Conservation (phyloP, 331 rosid genomes). For the Acacia pycnantha region DNA sequence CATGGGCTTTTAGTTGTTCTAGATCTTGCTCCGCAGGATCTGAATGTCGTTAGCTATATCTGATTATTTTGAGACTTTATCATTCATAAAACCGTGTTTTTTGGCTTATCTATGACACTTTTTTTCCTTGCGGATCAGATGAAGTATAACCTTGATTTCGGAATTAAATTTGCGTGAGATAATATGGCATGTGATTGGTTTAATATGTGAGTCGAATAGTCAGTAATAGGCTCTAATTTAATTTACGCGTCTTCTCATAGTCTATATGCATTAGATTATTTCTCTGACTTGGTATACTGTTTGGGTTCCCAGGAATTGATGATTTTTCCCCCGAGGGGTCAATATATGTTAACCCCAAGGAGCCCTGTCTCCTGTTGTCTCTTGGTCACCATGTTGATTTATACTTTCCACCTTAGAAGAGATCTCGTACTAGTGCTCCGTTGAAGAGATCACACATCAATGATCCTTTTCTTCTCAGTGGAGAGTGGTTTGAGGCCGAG, state of each 20-base stretch:
- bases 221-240: background rate
- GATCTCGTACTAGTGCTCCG: constrained; percentile 62
- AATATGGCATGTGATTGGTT: background rate
- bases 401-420: constrained; percentile 66
- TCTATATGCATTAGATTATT: background rate
- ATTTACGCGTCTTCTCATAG: background rate
- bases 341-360: constrained; percentile 78
- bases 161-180: background rate
- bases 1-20: background rate
- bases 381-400: constrained; percentile 64
- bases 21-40: background rate
- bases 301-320: constrained; percentile 64
- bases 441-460: constrained; percentile 69
- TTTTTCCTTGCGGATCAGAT: constrained; percentile 15
- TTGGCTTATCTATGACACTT: no score
- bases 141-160: background rate
- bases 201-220: background rate
- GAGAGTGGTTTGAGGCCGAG: constrained; percentile 46
- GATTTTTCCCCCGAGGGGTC: constrained; percentile 76
- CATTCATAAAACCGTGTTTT: background rate
- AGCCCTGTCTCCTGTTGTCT: constrained; percentile 66
- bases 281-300: constrained; percentile 27
- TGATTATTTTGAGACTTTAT: background rate
- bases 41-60: background rate
- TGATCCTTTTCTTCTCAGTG: constrained; percentile 51